phyloP scores from a whole-genome alignment of 2,329 filamentous ascomycete species.

The Camptophora hylomeconis region DNA sequence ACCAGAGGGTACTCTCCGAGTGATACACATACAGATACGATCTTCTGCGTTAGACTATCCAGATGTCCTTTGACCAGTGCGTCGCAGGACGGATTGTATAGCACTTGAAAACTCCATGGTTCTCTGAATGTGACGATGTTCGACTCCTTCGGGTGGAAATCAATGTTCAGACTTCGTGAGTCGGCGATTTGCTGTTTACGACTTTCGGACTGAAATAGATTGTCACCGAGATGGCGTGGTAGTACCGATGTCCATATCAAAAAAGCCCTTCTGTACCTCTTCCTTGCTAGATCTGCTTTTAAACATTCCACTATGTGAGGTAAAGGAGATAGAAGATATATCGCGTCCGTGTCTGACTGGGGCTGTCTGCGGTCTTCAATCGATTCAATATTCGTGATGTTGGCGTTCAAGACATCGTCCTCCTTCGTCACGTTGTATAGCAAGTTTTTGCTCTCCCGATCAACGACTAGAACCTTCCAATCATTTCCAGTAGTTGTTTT shows the following conservation, averaged over 20 bases:
- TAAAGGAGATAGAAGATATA: conserved; percentile 80
- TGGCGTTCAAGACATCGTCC: conserved; percentile 93
- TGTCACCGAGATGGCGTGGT: conserved; percentile 55
- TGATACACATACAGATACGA: conserved; percentile 76
- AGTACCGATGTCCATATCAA: conserved; percentile 72
- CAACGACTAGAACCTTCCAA: conserved; percentile 96
- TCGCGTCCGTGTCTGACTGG: conserved; percentile 84
- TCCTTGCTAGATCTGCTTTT: conserved; percentile 78
- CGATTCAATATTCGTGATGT: conserved; percentile 90
- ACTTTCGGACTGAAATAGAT: conserved; percentile 58
- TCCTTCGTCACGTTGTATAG: conserved; percentile 85
- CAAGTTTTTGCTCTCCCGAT: conserved; percentile 70
- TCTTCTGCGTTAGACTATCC: conserved; percentile 75
- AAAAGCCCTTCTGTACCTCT: conserved; percentile 65
- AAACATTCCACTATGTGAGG: conserved; percentile 86
- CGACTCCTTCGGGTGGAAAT: conserved; percentile 84
- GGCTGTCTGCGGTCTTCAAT: conserved; percentile 75
- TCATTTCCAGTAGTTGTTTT: conserved; percentile 20
- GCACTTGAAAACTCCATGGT: conserved; percentile 85
- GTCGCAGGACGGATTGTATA: conserved; percentile 87
- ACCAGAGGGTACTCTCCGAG: conserved; percentile 91
- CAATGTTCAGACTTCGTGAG: conserved; percentile 70
- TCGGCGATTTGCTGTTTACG: conserved; percentile 61
- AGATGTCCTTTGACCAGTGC: conserved; percentile 70
- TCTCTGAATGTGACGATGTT: conserved; percentile 85